Percentiles rank a stretch among this genome's conserved stretches.
Conservation (phyloP, 306 rosid species). For the Trifolium repens region DNA sequence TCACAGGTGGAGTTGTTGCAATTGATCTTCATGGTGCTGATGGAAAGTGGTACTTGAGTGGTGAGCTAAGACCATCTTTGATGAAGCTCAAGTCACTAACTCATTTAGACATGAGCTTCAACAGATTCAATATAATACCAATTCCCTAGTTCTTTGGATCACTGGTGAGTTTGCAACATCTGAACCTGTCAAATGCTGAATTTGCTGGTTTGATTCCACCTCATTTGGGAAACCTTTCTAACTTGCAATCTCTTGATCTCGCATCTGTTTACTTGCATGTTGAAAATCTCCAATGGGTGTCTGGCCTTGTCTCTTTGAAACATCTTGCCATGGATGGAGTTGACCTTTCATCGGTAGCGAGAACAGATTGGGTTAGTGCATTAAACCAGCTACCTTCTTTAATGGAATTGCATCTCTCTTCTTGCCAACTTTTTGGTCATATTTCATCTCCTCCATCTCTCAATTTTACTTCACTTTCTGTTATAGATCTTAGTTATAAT, state of each 20-base stretch:
- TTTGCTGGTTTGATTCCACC: conserved; percentile 43
- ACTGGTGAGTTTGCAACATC: conserved; percentile 47
- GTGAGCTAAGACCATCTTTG: conserved; percentile 52
- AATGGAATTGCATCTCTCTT: conserved; percentile 44
- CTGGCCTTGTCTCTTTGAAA: conserved; percentile 47
- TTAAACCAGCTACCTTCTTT: conserved; percentile 42
- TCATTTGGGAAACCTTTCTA: conserved; percentile 50
- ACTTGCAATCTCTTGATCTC: conserved; percentile 49
- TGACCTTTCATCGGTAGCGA: conserved; percentile 44
- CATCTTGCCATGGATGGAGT: conserved; percentile 48
- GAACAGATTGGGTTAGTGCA: conserved; percentile 40
- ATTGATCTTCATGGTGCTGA: conserved; percentile 42
- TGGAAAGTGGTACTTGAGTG: conserved; percentile 42
- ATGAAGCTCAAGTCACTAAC: conserved; percentile 45
- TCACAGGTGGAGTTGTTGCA: conserved; percentile 46
- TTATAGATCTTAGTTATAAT: conserved; percentile 40
- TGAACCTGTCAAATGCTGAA: conserved; percentile 53
- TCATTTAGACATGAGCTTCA: conserved; percentile 56
- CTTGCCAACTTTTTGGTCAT: background rate
- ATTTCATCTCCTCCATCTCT: conserved; percentile 30
- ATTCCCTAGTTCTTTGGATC: conserved; percentile 48
- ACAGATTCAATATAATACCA: conserved; percentile 41
- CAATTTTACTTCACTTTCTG: conserved; percentile 54
- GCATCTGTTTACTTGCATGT: background rate
- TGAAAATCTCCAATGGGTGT: conserved; percentile 43